phyloP scores from a whole-genome alignment of 2,329 filamentous ascomycete species.

The Aspergillus chevalieri region DNA sequence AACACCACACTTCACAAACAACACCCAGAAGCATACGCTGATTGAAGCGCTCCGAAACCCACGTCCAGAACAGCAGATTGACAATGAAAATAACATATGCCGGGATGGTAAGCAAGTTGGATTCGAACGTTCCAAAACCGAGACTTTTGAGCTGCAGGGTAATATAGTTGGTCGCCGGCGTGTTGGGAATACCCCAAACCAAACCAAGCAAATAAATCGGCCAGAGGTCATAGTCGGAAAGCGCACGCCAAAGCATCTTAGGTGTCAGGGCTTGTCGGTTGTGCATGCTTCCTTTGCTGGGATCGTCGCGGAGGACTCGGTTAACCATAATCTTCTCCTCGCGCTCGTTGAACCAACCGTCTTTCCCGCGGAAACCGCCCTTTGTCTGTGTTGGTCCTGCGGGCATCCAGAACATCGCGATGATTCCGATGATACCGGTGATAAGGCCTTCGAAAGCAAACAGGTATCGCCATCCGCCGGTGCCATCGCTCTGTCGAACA shows the following conservation, averaged over 20 bases:
- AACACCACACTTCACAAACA: constrained; percentile 47
- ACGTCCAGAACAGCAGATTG: constrained; percentile 51
- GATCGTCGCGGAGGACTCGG: constrained; percentile 51
- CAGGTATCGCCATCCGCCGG: constrained; percentile 40
- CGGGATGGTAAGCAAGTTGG: constrained; percentile 59
- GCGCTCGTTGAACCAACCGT: constrained; percentile 61
- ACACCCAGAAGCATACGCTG: constrained; percentile 51
- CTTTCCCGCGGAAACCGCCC: constrained; percentile 53
- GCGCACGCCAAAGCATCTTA: constrained; percentile 44
- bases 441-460: constrained; percentile 41
- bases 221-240: constrained; percentile 55
- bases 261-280: constrained; percentile 50
- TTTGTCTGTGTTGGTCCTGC: constrained; percentile 61
- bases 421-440: constrained; percentile 50
- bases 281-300: constrained; percentile 56
- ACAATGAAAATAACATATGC: constrained; percentile 52
- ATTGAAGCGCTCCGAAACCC: constrained; percentile 51
- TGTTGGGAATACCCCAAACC: constrained; percentile 37
- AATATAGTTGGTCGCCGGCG: constrained; percentile 32
- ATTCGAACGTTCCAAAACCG: constrained; percentile 54
- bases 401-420: constrained; percentile 56
- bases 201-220: constrained; percentile 48
- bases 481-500: constrained; percentile 30
- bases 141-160: constrained; percentile 45
- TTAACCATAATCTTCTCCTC: constrained; percentile 68